These are phyloP conservation scores for Saccharomyces hybrid DNA, from an alignment of 1,139 yeast genomes.

Conservation along the genomic window DNA sequence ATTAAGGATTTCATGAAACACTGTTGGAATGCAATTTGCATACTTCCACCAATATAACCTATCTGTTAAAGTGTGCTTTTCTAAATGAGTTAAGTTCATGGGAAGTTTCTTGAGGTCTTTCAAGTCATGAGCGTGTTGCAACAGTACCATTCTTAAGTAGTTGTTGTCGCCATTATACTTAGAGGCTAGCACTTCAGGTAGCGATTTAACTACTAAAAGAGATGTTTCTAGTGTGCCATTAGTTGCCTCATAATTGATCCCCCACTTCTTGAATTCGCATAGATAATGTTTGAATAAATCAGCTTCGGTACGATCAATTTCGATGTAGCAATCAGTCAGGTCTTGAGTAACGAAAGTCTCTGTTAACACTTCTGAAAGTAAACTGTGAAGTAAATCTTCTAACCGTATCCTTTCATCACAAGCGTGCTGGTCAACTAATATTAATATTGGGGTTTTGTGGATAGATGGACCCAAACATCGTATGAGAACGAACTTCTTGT, in stretches of 20 bases:
- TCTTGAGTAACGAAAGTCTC: slow-evolving; percentile 7
- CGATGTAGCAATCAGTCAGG: slow-evolving; percentile 13
- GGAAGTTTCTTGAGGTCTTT: slow-evolving; percentile 10
- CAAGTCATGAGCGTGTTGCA: slow-evolving; percentile 41
- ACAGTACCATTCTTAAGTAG: slow-evolving; percentile 33
- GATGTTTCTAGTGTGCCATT: not conserved
- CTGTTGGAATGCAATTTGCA: slow-evolving; percentile 39
- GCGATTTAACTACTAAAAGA: slow-evolving; percentile 29
- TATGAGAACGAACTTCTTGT: slow-evolving; percentile 49
- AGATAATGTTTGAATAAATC: slow-evolving; percentile 30
- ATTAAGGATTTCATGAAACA: slow-evolving; percentile 44
- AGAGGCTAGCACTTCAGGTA: slow-evolving; percentile 37
- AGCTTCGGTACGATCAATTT: slow-evolving; percentile 29
- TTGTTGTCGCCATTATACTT: slow-evolving; percentile 27
- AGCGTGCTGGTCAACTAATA: slow-evolving; percentile 69
- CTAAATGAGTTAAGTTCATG: not conserved
- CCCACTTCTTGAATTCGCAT: slow-evolving; percentile 37
- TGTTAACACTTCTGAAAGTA: slow-evolving; percentile 10
- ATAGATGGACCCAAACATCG: not conserved
- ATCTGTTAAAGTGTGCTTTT: not conserved
- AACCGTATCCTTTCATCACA: slow-evolving; percentile 61
- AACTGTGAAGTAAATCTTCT: slow-evolving; percentile 39
- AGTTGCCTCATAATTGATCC: slow-evolving; percentile 32
- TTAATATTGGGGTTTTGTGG: slow-evolving; percentile 20
- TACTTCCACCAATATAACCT: slow-evolving; percentile 30